Evolutionary conservation across 805 yeast genomes (phyloP).

Genomic region (Scheffersomyces coipomensis): DNA sequence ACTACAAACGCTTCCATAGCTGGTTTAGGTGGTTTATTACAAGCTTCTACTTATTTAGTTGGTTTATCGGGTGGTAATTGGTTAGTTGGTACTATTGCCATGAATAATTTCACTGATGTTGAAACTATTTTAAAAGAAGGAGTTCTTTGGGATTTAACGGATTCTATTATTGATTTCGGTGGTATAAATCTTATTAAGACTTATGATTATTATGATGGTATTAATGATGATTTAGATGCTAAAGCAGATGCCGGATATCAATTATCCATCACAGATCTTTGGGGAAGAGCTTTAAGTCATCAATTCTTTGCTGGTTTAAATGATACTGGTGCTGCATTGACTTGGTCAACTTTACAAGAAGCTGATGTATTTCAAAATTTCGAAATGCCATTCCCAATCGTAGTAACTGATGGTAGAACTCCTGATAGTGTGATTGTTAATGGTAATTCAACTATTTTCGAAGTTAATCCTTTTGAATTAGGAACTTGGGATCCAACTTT

Average conservation of each 20-base stretch:
- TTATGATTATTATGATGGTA: conserved; percentile 44
- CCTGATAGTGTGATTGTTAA: conserved; percentile 28
- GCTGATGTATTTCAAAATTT: conserved; percentile 22
- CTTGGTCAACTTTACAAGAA: conserved; percentile 30
- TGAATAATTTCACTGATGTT: conserved; percentile 58
- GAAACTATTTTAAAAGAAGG: conserved; percentile 26
- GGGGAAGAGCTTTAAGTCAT: conserved; percentile 42
- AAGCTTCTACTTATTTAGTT: conserved; percentile 34
- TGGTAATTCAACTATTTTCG: conserved; percentile 38
- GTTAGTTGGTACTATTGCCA: conserved; percentile 65
- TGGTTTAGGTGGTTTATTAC: conserved; percentile 42
- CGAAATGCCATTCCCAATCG: conserved; percentile 40
- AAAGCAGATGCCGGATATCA: conserved; percentile 37
- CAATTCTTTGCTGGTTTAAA: conserved; percentile 32
- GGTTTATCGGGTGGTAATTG: conserved; percentile 45
- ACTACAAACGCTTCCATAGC: conserved; percentile 21
- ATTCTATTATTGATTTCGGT: conserved; percentile 75
- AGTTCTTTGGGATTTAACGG: conserved; percentile 35
- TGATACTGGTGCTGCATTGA: conserved; percentile 24
- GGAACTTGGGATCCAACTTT: conserved; percentile 89
- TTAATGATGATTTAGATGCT: conserved; percentile 25
- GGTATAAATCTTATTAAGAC: conserved; percentile 61
- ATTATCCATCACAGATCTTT: conserved; percentile 37
- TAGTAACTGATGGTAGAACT: conserved; percentile 37
- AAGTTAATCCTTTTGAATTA: conserved; percentile 42